These are phyloP conservation scores for Lizanozyma gosingica DNA, from an alignment of 1,139 yeast genomes.

Conservation along the genomic window DNA sequence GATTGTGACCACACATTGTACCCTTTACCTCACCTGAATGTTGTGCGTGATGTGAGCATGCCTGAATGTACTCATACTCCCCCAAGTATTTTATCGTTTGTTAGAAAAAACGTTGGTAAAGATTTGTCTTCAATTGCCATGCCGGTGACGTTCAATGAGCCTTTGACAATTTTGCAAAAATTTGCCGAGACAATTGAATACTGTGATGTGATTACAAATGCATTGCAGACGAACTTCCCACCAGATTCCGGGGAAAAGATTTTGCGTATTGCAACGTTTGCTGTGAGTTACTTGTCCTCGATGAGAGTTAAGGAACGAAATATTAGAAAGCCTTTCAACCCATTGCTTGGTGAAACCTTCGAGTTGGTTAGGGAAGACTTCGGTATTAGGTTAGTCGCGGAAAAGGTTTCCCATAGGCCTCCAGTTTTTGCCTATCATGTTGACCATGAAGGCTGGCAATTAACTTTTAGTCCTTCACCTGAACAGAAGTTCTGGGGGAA, in stretches of 20 bases:
- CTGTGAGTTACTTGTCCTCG: constrained; percentile 63
- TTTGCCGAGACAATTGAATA: constrained; percentile 77
- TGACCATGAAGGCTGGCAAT: constrained; percentile 69
- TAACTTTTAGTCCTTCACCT: constrained; percentile 69
- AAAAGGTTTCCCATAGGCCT: constrained; percentile 78
- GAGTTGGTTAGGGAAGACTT: constrained; percentile 75
- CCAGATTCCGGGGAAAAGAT: constrained; percentile 49
- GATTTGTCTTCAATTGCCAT: constrained; percentile 79
- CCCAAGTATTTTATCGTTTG: constrained; percentile 69
- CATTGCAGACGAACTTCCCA: constrained; percentile 32
- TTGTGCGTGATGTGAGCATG: constrained; percentile 54
- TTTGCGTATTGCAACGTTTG: constrained; percentile 71
- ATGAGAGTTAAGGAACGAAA: constrained; percentile 69
- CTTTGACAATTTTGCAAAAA: constrained; percentile 71
- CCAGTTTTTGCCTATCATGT: constrained; percentile 73
- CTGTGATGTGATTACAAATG: constrained; percentile 54
- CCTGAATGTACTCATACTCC: constrained; percentile 58
- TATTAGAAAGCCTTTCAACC: constrained; percentile 85
- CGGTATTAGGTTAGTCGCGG: constrained; percentile 62
- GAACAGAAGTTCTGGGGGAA: constrained; percentile 94
- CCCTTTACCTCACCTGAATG: constrained; percentile 52
- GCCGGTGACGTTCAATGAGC: constrained; percentile 95
- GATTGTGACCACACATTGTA: constrained; percentile 35
- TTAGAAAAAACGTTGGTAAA: constrained; percentile 87
- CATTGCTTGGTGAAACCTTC: constrained; percentile 78